Base-by-base conservation (phyloP, 1,284 basidiomycete species). In the Xerocomus amazonicus region DNA sequence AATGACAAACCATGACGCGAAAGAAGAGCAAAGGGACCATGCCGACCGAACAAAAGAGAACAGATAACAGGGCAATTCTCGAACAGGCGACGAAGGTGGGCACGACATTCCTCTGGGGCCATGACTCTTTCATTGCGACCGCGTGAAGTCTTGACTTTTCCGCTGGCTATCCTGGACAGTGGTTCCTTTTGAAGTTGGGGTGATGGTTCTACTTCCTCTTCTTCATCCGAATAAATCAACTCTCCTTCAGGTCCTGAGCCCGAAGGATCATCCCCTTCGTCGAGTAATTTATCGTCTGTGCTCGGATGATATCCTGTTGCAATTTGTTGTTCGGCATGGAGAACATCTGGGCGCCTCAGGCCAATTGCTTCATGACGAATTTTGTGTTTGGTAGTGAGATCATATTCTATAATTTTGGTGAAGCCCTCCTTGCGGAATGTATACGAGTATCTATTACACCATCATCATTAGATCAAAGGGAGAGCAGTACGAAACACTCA, bases 401-500 rank as follows among this genome's bases (percentile, higher is more conserved):
- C 93, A 61, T 91, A 90, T 71, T 98, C 95, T 66, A 98, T 88
- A 56, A 99, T 82, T 72, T 97, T 98, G 52, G 92, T 90, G 64
- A 91, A 80, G 1, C 92, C 93, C 66, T 99, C 97, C 68, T 95
- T 97, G 52, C 95, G 86, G 70, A 92, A 91, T 0, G 90, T 90
- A 63, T 92, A 92, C 2, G 79, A 84, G 61, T 80, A 73, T n/a
- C 93, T 96, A 47, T 54, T 32, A 43, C 29, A 35, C 28, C 6
- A 43, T 14, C n/a, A 33, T 59, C 36, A 60, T 36, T 4, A 23
- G 3, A 32, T 27, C 27, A 47, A 45, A 38, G 39, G 16, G 32
- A 27, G 37, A 16, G 35, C 27, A 45, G 46, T 41, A 39, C 36
- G 47, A 31, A 4, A 23, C 32, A 84, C 91, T 74, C 69, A 95